Conservation (phyloP, 257 asterid genomes). For the Solanum dulcamara region DNA sequence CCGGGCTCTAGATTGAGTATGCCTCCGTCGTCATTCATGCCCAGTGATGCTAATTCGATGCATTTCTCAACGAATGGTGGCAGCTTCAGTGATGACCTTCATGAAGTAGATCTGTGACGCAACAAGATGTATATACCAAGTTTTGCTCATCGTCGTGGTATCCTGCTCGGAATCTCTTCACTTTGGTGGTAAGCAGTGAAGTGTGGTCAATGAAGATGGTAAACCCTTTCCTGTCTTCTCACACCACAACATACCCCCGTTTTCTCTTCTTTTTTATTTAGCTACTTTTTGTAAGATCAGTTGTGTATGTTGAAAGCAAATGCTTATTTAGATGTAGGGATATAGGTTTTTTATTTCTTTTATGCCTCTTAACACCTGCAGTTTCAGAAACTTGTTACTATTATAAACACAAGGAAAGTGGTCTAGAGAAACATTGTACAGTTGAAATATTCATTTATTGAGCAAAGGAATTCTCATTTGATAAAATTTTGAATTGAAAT, state of each 20-base stretch:
- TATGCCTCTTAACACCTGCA: neutral
- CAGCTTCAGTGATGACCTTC: constrained; percentile 70
- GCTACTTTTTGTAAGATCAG: constrained; percentile 8
- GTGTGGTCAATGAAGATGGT: neutral
- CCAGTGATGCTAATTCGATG: constrained; percentile 17
- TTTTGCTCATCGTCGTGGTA: constrained; percentile 10
- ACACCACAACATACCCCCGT: neutral
- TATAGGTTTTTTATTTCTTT: constrained; percentile 22
- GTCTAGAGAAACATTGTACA: constrained; percentile 31
- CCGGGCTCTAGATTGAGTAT: constrained; percentile 49
- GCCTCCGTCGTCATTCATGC: constrained; percentile 17
- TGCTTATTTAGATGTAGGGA: constrained; percentile 26
- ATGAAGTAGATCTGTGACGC: constrained; percentile 79
- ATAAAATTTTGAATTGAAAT: neutral
- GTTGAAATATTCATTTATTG: constrained; percentile 24
- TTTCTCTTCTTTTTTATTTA: neutral
- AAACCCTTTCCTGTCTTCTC: neutral
- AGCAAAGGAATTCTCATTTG: neutral
- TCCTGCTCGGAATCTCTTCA: neutral
- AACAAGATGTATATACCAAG: constrained; percentile 37
- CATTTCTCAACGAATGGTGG: constrained; percentile 18
- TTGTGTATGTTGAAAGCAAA: constrained; percentile 32
- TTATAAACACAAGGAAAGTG: constrained; percentile 3
- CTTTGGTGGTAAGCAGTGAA: neutral
- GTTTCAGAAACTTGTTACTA: constrained; percentile 3